Evolutionary conservation across 805 yeast species (phyloP).

Genomic region (Myxozyma lipomycoides): DNA sequence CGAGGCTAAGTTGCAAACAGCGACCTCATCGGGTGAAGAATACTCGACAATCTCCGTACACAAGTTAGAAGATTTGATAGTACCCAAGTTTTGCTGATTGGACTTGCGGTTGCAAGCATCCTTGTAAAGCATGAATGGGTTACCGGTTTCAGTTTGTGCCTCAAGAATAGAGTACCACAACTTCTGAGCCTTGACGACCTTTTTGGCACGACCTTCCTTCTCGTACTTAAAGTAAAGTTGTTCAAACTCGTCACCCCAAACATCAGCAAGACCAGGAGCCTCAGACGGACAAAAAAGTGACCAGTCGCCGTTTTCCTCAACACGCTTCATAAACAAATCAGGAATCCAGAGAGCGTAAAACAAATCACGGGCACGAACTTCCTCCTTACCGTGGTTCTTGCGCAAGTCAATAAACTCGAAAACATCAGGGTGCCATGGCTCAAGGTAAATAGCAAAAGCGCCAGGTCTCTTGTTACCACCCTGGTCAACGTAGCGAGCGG

Average conservation of each 20-base stretch:
- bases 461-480: conserved; percentile 99
- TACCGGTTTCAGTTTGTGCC: conserved; percentile 94
- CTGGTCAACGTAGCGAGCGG: conserved; percentile 96
- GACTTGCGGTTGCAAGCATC: conserved; percentile 85
- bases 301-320: conserved; percentile 76
- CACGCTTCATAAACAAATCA: conserved; percentile 89
- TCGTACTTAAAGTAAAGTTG: conserved; percentile 70
- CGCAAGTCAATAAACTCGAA: conserved; percentile 81
- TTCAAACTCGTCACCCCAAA: conserved; percentile 80
- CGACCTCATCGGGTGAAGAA: conserved; percentile 86
- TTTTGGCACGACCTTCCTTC: conserved; percentile 57
- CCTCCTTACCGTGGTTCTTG: conserved; percentile 94
- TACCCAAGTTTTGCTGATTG: conserved; percentile 88
- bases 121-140: conserved; percentile 90
- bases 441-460: conserved; percentile 88
- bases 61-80: conserved; percentile 86
- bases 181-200: conserved; percentile 76
- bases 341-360: conserved; percentile 95
- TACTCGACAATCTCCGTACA: conserved; percentile 94
- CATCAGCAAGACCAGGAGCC: conserved; percentile 80
- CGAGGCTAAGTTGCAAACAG: conserved; percentile 93
- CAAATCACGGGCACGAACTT: conserved; percentile 84
- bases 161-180: conserved; percentile 86
- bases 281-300: conserved; percentile 83
- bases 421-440: conserved; percentile 96